phyloP scores from a whole-genome alignment of 1,284 basidiomycete species.

The Erythrobasidium hasegawianum region DNA sequence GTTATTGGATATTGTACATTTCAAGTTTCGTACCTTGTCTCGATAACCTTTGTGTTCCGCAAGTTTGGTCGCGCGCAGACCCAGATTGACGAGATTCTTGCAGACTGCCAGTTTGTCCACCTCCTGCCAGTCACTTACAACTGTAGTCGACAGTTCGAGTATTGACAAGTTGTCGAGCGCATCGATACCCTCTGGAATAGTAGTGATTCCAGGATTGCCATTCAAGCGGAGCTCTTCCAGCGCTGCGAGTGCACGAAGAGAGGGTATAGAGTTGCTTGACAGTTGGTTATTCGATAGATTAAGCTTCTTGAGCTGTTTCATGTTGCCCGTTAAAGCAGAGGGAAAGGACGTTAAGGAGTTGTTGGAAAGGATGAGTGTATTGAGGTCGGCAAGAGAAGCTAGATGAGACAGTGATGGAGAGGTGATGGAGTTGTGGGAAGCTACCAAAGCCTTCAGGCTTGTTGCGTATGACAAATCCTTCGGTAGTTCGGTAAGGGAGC shows the following conservation, averaged over 20 bases:
- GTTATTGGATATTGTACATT: not conserved
- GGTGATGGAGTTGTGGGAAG: conserved; percentile 28
- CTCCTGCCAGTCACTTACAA: conserved; percentile 1
- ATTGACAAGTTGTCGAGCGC: not conserved
- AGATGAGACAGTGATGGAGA: conserved; percentile 18
- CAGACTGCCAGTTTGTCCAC: conserved; percentile 1
- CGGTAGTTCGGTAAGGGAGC: conserved; percentile 19
- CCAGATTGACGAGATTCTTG: conserved; percentile 22
- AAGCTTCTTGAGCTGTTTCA: conserved; percentile 26
- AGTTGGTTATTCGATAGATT: conserved; percentile 28
- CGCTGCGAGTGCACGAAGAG: not conserved
- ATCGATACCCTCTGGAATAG: not conserved
- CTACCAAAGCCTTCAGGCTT: conserved; percentile 27
- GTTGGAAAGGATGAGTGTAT: conserved; percentile 30
- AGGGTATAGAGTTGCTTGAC: conserved; percentile 9
- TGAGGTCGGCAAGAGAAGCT: conserved; percentile 12
- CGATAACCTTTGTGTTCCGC: conserved; percentile 4
- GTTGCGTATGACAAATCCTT: conserved; percentile 17
- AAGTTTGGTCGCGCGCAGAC: conserved; percentile 12
- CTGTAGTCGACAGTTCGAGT: conserved; percentile 25
- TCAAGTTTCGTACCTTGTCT: conserved; percentile 3
- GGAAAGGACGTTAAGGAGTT: conserved; percentile 27
- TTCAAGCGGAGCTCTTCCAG: conserved; percentile 31
- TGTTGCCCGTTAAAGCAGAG: not conserved
- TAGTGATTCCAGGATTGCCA: conserved; percentile 18